phyloP scores from a whole-genome alignment of 176 grass and related monocot species.

The Carex littledalei region DNA sequence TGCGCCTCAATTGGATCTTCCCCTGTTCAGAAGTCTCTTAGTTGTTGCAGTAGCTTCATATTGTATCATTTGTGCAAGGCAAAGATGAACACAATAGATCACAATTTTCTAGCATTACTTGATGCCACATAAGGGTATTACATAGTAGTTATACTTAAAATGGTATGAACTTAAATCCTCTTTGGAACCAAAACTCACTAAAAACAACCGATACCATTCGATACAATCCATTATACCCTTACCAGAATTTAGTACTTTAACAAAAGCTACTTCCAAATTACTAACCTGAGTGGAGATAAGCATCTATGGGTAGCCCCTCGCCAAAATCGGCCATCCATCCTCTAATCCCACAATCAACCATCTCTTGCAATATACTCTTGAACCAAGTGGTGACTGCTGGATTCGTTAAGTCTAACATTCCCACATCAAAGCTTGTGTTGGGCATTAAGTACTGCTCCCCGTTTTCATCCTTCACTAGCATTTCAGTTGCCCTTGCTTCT shows the following conservation, averaged over 20 bases:
- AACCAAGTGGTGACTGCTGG: slow-evolving; percentile 62
- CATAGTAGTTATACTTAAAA: neutral
- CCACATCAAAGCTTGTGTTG: slow-evolving; percentile 91
- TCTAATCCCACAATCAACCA: slow-evolving; percentile 57
- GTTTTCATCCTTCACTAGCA: slow-evolving; percentile 54
- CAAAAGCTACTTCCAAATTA: neutral
- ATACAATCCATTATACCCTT: neutral
- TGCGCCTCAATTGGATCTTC: slow-evolving; percentile 70
- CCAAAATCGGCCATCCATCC: slow-evolving; percentile 99
- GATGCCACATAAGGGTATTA: neutral
- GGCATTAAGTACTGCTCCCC: slow-evolving; percentile 82
- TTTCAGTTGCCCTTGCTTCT: slow-evolving; percentile 61
- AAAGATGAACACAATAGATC: neutral
- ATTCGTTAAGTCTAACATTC: slow-evolving; percentile 90
- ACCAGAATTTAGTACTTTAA: neutral
- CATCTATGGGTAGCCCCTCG: slow-evolving; percentile 81
- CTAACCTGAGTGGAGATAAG: slow-evolving; percentile 59
- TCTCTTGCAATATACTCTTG: slow-evolving; percentile 59
- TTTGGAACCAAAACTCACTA: neutral
- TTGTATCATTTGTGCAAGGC: neutral
- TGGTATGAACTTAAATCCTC: neutral
- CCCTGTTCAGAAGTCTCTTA: slow-evolving; percentile 21
- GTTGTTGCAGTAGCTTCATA: neutral
- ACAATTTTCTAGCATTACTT: neutral
- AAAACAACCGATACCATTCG: neutral